phyloP scores from a whole-genome alignment of 352 stramenopile species.

The Phytophthora tubulina region DNA sequence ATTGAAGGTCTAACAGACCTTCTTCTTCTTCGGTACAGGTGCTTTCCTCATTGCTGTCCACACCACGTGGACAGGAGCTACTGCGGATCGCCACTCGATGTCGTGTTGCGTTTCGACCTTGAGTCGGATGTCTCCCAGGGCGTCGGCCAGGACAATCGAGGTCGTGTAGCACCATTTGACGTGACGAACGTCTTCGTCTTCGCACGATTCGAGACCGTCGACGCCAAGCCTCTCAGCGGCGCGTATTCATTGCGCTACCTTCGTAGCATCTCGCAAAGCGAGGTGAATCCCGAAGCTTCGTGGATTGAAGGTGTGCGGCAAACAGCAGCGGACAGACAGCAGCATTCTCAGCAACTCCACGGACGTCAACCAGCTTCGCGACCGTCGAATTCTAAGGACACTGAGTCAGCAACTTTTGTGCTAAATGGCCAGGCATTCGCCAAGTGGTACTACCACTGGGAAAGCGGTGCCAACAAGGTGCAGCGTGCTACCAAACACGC shows the following conservation, averaged over 20 bases:
- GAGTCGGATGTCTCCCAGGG: slow-evolving; percentile 19
- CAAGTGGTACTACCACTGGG: slow-evolving; percentile 79
- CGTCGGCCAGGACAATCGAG: slow-evolving; percentile 1
- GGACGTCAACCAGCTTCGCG: slow-evolving; percentile 28
- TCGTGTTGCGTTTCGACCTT: slow-evolving; percentile 35
- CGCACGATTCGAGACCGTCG: slow-evolving; percentile 46
- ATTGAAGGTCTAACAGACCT: slow-evolving; percentile 4
- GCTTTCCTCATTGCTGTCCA: slow-evolving; percentile 78
- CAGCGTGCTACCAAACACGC: slow-evolving; percentile 68
- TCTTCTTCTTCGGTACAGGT: slow-evolving; percentile 40
- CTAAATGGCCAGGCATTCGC: slow-evolving; percentile 59
- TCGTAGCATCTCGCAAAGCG: slow-evolving; percentile 54
- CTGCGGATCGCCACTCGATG: slow-evolving; percentile 63
- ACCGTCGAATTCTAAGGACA: not conserved
- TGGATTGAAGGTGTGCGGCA: slow-evolving; percentile 62
- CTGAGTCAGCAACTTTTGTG: slow-evolving; percentile 32
- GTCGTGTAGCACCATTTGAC: slow-evolving; percentile 22
- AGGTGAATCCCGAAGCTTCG: slow-evolving; percentile 63
- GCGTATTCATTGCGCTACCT: slow-evolving; percentile 31
- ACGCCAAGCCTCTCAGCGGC: slow-evolving; percentile 22
- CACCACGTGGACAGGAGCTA: slow-evolving; percentile 74
- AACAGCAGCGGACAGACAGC: slow-evolving; percentile 20
- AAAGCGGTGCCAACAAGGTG: slow-evolving; percentile 65
- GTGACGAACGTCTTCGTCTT: slow-evolving; percentile 45
- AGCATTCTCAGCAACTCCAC: slow-evolving; percentile 32